phyloP scores from a whole-genome alignment of 2,329 filamentous ascomycete genomes.

The Sphaceloma murrayae region DNA sequence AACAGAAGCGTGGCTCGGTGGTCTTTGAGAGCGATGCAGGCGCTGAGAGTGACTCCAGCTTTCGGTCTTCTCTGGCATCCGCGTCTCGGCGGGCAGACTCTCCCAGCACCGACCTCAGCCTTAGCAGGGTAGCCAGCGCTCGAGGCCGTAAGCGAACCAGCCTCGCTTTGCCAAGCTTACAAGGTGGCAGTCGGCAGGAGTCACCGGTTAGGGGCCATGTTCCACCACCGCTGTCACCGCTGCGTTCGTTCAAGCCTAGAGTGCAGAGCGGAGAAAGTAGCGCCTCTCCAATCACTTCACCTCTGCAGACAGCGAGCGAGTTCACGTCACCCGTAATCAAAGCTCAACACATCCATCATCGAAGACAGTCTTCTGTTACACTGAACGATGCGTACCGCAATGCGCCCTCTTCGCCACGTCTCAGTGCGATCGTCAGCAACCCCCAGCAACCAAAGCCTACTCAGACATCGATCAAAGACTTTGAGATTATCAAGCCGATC shows the following conservation, averaged over 20 bases:
- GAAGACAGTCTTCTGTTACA: constrained; percentile 82
- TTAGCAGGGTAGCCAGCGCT: constrained; percentile 67
- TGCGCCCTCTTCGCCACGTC: constrained; percentile 65
- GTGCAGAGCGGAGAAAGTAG: constrained; percentile 55
- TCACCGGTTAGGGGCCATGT: constrained; percentile 67
- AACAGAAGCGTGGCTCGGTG: constrained; percentile 62
- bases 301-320: constrained; percentile 73
- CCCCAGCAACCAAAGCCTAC: constrained; percentile 72
- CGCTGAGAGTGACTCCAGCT: constrained; percentile 79
- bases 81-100: constrained; percentile 71
- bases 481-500: constrained; percentile 98
- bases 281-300: constrained; percentile 80
- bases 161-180: constrained; percentile 61
- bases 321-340: constrained; percentile 64
- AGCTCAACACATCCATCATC: constrained; percentile 50
- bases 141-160: constrained; percentile 80
- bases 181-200: constrained; percentile 69
- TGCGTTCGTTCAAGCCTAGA: constrained; percentile 77
- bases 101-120: constrained; percentile 72
- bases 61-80: constrained; percentile 69
- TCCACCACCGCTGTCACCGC: constrained; percentile 60
- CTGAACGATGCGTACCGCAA: constrained; percentile 58
- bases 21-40: constrained; percentile 67
- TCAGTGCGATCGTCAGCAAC: constrained; percentile 65
- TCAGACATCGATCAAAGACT: constrained; percentile 95